A percentile compares a stretch with the other conserved stretches of the same genome.
phyloP scores from a whole-genome alignment of 2,329 filamentous ascomycete species.

The Aspergillus fischeri region DNA sequence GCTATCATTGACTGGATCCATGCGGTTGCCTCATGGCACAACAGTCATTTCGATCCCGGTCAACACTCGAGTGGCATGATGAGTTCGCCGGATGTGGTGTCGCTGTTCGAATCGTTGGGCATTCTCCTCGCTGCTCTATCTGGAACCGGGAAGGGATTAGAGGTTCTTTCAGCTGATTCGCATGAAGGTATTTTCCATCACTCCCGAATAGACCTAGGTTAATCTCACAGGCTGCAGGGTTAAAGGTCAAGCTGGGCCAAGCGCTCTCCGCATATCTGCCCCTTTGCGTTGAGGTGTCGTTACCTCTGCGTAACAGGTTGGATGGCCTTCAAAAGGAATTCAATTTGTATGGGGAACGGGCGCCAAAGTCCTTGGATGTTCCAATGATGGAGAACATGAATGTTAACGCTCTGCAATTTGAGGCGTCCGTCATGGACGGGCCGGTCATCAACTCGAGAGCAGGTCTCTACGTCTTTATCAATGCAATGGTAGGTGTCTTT shows the following conservation, averaged over 20 bases:
- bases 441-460: slow-evolving; percentile 71
- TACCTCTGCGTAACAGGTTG: slow-evolving; percentile 36
- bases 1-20: slow-evolving; percentile 38
- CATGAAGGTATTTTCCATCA: slow-evolving; percentile 27
- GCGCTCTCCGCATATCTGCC: slow-evolving; percentile 39
- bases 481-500: slow-evolving; percentile 59
- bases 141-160: slow-evolving; percentile 32
- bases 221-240: slow-evolving; percentile 15
- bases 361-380: slow-evolving; percentile 41
- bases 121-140: slow-evolving; percentile 39
- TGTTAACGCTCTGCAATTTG: slow-evolving; percentile 49
- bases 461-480: slow-evolving; percentile 80
- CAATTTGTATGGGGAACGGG: slow-evolving; percentile 38
- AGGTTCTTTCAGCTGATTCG: slow-evolving; percentile 31
- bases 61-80: slow-evolving; percentile 29
- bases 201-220: background rate
- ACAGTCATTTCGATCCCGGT: slow-evolving; percentile 20
- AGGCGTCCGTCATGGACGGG: slow-evolving; percentile 58
- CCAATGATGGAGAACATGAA: slow-evolving; percentile 40
- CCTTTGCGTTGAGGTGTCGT: slow-evolving; percentile 37
- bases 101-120: slow-evolving; percentile 40
- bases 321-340: slow-evolving; percentile 41
- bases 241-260: slow-evolving; percentile 36
- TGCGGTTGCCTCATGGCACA: slow-evolving; percentile 34
- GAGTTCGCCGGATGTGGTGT: slow-evolving; percentile 35